Evolutionary conservation across 768 basidiomycete genomes (phyloP).

Genomic region (Panellus pusillus): DNA sequence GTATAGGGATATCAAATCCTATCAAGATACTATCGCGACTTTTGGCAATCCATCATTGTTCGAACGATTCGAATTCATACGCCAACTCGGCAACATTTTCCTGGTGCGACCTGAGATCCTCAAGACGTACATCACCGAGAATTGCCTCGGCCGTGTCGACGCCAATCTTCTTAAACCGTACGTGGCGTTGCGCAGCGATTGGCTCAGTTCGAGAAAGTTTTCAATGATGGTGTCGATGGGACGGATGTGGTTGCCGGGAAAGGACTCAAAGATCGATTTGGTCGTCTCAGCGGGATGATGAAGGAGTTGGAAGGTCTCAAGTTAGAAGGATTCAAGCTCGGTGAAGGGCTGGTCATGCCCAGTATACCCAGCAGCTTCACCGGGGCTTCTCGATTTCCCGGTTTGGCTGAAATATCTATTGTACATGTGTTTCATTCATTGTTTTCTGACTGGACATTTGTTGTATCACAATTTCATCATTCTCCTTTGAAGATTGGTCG

Average conservation of each 20-base stretch:
- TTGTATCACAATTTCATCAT: conserved; percentile 37
- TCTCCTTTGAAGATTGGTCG: conserved; percentile 79
- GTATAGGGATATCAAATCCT: conserved; percentile 88
- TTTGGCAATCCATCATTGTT: conserved; percentile 82
- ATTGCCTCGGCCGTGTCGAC: conserved; percentile 91
- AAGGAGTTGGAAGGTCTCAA: conserved; percentile 78
- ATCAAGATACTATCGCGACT: conserved; percentile 86
- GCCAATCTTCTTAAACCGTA: conserved; percentile 85
- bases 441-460: conserved; percentile 17
- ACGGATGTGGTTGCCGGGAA: conserved; percentile 40
- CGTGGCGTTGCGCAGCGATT: conserved; percentile 87
- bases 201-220: conserved; percentile 81
- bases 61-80: conserved; percentile 97
- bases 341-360: conserved; percentile 61
- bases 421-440: conserved; percentile 18
- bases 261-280: conserved; percentile 64
- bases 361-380: conserved; percentile 53
- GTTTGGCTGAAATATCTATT: conserved; percentile 37
- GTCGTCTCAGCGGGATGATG: conserved; percentile 81
- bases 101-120: conserved; percentile 94
- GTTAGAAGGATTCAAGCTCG: conserved; percentile 33
- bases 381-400: conserved; percentile 48
- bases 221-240: conserved; percentile 56
- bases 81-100: conserved; percentile 96
- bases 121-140: conserved; percentile 93